phyloP scores from a whole-genome alignment of 225 moss, liverwort and hornwort genomes.

The Marchantia polymorpha region DNA sequence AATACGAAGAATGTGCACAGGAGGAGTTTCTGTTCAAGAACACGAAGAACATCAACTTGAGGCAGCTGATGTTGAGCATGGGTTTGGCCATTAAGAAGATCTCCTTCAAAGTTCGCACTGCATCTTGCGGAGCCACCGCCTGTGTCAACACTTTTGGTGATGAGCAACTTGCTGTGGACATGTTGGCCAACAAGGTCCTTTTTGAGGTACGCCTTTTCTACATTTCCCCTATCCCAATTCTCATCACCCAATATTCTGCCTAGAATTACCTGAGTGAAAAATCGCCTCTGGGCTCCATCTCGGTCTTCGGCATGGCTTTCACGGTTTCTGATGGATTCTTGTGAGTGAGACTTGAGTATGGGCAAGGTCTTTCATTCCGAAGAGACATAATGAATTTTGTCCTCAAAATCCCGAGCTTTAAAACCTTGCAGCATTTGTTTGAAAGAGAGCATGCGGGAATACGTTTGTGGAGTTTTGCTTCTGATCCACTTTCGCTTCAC shows the following conservation, averaged over 20 bases:
- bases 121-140: slow-evolving; percentile 86
- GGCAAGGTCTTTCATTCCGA: too few relatives aligned
- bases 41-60: slow-evolving; percentile 68
- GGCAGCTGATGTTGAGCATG: slow-evolving; percentile 74
- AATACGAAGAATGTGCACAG: slow-evolving; percentile 14
- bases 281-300: not conserved
- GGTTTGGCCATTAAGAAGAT: slow-evolving; percentile 88
- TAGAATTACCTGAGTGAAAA: not conserved
- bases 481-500: not conserved
- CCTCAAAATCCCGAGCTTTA: too few relatives aligned
- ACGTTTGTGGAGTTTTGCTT: not conserved
- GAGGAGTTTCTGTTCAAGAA: slow-evolving; percentile 67
- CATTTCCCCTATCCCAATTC: not conserved
- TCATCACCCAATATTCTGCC: not conserved
- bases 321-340: too few relatives aligned
- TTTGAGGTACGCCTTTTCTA: slow-evolving; percentile 51
- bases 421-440: too few relatives aligned
- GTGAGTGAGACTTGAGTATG: not conserved
- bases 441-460: too few relatives aligned
- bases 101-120: slow-evolving; percentile 94
- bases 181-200: slow-evolving; percentile 88
- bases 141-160: slow-evolving; percentile 97
- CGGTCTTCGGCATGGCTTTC: too few relatives aligned
- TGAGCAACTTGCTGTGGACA: slow-evolving; percentile 89
- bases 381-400: too few relatives aligned